Evolutionary conservation across 164 flowering plant genomes (phyloP), one percentile per base, ranked within the genome.

Genomic region (Magnolia kwangsiensis): DNA sequence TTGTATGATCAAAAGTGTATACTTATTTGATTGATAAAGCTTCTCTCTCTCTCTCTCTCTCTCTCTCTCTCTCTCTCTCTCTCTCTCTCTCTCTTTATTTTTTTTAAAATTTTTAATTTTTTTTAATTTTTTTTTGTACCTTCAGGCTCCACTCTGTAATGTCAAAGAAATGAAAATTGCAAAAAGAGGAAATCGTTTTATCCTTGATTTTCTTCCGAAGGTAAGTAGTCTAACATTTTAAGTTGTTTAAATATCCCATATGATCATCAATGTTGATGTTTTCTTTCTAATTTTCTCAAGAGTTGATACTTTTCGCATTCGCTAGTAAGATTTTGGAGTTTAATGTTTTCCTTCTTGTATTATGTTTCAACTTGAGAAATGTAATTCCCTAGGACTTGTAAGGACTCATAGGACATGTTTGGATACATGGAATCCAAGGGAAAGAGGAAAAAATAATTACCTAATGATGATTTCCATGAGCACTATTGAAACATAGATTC

Each of bases 191-290:
- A 83, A 27, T 10, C 90, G 83, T 8, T 91, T 93, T 85, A 72
- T 82, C 16, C 87, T 95, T 61, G 84, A 91, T 80, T 92, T 91
- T 84, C 81, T 95, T 74, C 98, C 98, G 18, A 87, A 92, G 97
- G 99, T 91, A 87, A 58, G 73, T 68, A n/a, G 72, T 80, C 72
- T 70, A 37, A 64, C 20, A 37, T 61, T 29, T 75, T 67, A 67
- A 31, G 55, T 50, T 11, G 51, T 4, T 1, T 1, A 70, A 10
- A 6, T 70, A 50, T 21, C 49, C 49, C 51, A 70, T 49, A 51
- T 73, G 71, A 55, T 73, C 31, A 72, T 58, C 20, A 31, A 3
- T 49, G 11, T 27, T 58, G 61, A 23, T 29, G n/a, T n/a, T n/a
- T n/a, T n/a, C n/a, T n/a, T n/a, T n/a, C n/a, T n/a, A n/a, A 59